Conservation (phyloP, 2,329 filamentous ascomycete species). For the Nemania abortiva region DNA sequence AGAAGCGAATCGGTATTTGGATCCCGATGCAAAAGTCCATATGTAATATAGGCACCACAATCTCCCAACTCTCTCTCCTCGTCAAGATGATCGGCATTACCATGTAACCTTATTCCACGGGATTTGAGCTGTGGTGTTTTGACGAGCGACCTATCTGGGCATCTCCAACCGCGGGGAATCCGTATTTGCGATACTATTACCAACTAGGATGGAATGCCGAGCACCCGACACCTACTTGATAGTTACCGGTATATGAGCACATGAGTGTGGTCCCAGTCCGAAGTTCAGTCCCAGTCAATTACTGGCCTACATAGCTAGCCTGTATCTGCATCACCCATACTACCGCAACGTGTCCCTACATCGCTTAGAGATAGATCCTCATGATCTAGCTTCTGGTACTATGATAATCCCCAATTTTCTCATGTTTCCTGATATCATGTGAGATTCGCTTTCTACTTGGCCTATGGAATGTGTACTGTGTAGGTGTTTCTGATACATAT, state of each 20-base stretch:
- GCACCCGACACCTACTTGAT: background rate
- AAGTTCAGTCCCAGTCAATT: background rate
- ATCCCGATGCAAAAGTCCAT: background rate
- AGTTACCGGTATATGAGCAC: background rate
- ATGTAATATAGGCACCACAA: background rate
- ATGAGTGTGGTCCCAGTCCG: background rate
- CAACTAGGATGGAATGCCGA: background rate
- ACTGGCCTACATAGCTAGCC: background rate
- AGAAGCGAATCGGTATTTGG: background rate
- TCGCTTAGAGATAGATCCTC: background rate
- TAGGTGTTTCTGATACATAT: too few species aligned
- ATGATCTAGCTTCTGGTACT: too few species aligned
- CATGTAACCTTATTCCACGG: background rate
- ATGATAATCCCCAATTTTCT: too few species aligned
- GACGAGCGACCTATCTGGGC: background rate
- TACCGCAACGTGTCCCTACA: background rate
- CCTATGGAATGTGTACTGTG: too few species aligned
- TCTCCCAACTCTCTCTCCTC: background rate
- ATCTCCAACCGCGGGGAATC: conserved; percentile 1
- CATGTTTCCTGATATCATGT: too few species aligned
- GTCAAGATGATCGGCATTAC: background rate
- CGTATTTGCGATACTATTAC: background rate
- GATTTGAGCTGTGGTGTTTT: background rate
- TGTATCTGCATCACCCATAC: background rate
- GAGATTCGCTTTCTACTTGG: too few species aligned